phyloP scores from a whole-genome alignment of 2,329 filamentous ascomycete species.

The Fusarium hainanense region DNA sequence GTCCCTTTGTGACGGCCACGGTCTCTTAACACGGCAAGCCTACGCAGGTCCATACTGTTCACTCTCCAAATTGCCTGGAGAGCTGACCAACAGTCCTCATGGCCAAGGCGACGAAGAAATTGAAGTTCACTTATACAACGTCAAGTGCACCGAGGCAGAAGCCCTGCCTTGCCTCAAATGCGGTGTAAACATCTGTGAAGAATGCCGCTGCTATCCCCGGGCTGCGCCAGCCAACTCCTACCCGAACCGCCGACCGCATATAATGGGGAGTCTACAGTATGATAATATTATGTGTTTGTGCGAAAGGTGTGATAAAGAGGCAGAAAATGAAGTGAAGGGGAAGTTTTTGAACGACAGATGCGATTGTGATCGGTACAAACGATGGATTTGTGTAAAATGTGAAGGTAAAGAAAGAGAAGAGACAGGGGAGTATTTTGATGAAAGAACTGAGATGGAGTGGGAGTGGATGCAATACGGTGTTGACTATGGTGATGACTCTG shows the following conservation, averaged over 20 bases:
- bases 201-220: constrained; percentile 33
- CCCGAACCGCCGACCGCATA: constrained; percentile 20
- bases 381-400: constrained; percentile 28
- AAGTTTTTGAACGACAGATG: constrained; percentile 18
- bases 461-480: neutral
- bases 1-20: constrained; percentile 32
- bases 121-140: constrained; percentile 22
- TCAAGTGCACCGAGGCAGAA: constrained; percentile 22
- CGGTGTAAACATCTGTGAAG: constrained; percentile 35
- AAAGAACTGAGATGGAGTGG: constrained; percentile 6
- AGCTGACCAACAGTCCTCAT: neutral
- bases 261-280: neutral
- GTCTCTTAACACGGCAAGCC: constrained; percentile 14
- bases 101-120: constrained; percentile 13
- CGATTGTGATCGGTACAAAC: constrained; percentile 26
- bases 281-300: constrained; percentile 31
- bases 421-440: neutral
- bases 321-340: neutral
- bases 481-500: constrained; percentile 15
- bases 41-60: constrained; percentile 1
- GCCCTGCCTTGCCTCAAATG: constrained; percentile 31
- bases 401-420: neutral
- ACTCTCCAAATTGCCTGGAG: too few relatives aligned
- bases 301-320: neutral
- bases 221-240: neutral